Conservation (phyloP, 2,329 filamentous ascomycete genomes). For the Talaromyces piceae region DNA sequence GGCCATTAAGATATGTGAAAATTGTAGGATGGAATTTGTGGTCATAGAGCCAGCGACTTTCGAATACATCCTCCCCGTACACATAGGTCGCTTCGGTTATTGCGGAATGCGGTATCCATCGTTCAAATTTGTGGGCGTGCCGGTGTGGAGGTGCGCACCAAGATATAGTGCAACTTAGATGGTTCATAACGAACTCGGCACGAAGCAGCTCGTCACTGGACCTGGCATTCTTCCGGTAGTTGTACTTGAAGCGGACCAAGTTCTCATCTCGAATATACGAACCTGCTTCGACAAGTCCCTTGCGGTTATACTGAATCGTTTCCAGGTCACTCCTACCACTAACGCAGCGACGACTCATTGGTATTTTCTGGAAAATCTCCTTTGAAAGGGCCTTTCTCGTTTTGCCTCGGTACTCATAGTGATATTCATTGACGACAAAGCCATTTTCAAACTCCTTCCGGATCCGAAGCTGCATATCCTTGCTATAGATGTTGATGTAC, state of each 20-base stretch:
- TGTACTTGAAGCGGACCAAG: conserved; percentile 47
- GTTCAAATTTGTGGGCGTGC: conserved; percentile 45
- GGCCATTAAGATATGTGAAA: conserved; percentile 44
- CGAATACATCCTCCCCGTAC: conserved; percentile 46
- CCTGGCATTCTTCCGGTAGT: conserved; percentile 47
- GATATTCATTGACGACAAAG: conserved; percentile 39
- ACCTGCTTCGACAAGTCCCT: conserved; percentile 47
- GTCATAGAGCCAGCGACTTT: conserved; percentile 44
- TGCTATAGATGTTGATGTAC: conserved; percentile 42
- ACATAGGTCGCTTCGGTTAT: conserved; percentile 50
- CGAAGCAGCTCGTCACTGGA: conserved; percentile 50
- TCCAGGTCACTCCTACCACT: conserved; percentile 40
- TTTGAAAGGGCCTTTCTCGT: conserved; percentile 20
- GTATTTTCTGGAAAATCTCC: conserved; percentile 28
- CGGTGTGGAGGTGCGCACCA: conserved; percentile 48
- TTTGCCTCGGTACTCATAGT: conserved; percentile 40
- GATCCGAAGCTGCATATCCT: conserved; percentile 38
- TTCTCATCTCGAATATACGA: conserved; percentile 48
- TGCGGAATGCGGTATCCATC: conserved; percentile 50
- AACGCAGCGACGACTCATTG: conserved; percentile 41
- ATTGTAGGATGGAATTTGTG: conserved; percentile 44
- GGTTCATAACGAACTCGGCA: conserved; percentile 47
- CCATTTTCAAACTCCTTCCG: conserved; percentile 41
- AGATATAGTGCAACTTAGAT: conserved; percentile 48
- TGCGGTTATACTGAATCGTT: conserved; percentile 45